A percentile compares a stretch with the other conserved stretches of the same genome.
Evolutionary conservation across 2,329 filamentous ascomycete genomes (phyloP).

Genomic region (Microsporum ferrugineum): DNA sequence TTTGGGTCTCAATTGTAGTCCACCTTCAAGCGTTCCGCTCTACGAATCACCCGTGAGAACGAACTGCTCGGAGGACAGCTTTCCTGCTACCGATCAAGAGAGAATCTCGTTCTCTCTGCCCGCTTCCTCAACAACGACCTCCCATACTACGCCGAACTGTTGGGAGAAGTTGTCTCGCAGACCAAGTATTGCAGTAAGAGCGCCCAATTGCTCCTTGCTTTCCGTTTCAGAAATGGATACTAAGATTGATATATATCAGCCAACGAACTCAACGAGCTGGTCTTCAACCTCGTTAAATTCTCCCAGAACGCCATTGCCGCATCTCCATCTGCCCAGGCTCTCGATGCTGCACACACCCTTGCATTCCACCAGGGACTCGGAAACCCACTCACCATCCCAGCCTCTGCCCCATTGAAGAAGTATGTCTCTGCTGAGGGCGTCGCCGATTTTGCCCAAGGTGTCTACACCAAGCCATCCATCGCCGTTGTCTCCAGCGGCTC

Average conservation of each 20-base stretch:
- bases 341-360: constrained; percentile 73
- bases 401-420: constrained; percentile 59
- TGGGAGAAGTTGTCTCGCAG: constrained; percentile 78
- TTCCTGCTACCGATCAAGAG: constrained; percentile 75
- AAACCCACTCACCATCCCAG: constrained; percentile 59
- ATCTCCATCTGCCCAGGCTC: constrained; percentile 56
- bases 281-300: constrained; percentile 62
- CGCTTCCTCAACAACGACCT: constrained; percentile 93
- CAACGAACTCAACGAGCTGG: constrained; percentile 82
- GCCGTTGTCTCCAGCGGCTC: constrained; percentile 85
- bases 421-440: constrained; percentile 71
- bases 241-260: constrained; percentile 40
- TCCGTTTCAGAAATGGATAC: not conserved
- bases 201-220: not conserved
- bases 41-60: constrained; percentile 88
- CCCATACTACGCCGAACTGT: constrained; percentile 91
- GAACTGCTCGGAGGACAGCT: constrained; percentile 92
- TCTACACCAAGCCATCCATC: constrained; percentile 82
- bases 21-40: constrained; percentile 73
- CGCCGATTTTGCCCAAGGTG: constrained; percentile 61
- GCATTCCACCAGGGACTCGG: constrained; percentile 94
- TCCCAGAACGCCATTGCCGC: constrained; percentile 62
- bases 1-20: constrained; percentile 40
- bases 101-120: constrained; percentile 83
- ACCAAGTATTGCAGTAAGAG: constrained; percentile 66